Evolutionary conservation across 495 filamentous ascomycete genomes (phyloP).

Genomic region (Chaetomium fimeti): DNA sequence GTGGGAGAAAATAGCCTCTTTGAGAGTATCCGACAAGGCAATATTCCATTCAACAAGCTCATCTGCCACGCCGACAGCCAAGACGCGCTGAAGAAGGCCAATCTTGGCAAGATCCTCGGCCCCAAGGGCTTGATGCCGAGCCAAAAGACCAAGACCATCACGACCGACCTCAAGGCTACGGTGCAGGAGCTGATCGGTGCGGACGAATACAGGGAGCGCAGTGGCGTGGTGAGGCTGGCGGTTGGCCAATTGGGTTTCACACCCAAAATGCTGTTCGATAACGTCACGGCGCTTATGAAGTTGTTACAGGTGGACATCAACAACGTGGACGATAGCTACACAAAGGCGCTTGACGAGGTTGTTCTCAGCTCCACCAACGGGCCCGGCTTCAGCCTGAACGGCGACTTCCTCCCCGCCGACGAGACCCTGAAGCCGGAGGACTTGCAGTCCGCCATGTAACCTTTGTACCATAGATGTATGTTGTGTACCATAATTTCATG

Average conservation of each 20-base stretch:
- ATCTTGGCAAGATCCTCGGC: slow-evolving; percentile 76
- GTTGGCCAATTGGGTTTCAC: slow-evolving; percentile 89
- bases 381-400: slow-evolving; percentile 83
- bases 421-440: slow-evolving; percentile 54
- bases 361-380: slow-evolving; percentile 87
- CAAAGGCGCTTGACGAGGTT: slow-evolving; percentile 87
- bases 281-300: slow-evolving; percentile 75
- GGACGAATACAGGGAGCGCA: slow-evolving; percentile 79
- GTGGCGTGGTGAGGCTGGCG: slow-evolving; percentile 81
- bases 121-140: slow-evolving; percentile 91
- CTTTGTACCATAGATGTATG: slow-evolving; percentile 37
- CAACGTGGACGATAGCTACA: slow-evolving; percentile 63
- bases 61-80: slow-evolving; percentile 81
- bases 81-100: slow-evolving; percentile 68
- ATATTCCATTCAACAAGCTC: slow-evolving; percentile 82
- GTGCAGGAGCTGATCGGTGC: slow-evolving; percentile 79
- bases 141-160: slow-evolving; percentile 80
- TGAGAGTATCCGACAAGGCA: slow-evolving; percentile 67
- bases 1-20: slow-evolving; percentile 87
- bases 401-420: slow-evolving; percentile 62
- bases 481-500: slow-evolving; percentile 48
- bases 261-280: slow-evolving; percentile 78
- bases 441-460: slow-evolving; percentile 52
- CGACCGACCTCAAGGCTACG: slow-evolving; percentile 65
- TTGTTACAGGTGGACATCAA: slow-evolving; percentile 75